phyloP scores from a whole-genome alignment of 1,284 basidiomycete species.

The Chiua sp. region DNA sequence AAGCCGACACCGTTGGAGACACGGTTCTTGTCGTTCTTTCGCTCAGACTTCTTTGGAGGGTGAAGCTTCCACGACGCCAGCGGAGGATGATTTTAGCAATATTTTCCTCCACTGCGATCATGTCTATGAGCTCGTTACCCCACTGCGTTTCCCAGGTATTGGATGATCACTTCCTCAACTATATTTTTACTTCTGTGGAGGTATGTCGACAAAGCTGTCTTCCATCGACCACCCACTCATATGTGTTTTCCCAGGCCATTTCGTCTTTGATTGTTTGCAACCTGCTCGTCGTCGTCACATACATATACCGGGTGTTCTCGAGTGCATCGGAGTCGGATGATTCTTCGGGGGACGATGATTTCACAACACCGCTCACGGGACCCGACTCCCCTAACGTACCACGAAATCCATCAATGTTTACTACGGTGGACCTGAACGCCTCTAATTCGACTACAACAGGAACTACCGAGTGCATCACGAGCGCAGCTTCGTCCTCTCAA shows the following conservation, averaged over 20 bases:
- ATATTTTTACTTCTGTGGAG: slow-evolving; percentile 7
- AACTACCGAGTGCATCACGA: not conserved
- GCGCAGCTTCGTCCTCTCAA: not conserved
- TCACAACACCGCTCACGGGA: not conserved
- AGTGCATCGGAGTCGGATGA: slow-evolving; percentile 1
- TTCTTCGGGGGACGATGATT: slow-evolving; percentile 17
- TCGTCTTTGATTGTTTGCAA: slow-evolving; percentile 15
- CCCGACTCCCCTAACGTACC: not conserved
- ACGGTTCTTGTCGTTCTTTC: slow-evolving; percentile 13
- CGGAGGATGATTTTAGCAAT: slow-evolving; percentile 20
- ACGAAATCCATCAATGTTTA: not conserved
- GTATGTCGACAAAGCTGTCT: slow-evolving; percentile 2
- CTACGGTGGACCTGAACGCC: slow-evolving; percentile 1
- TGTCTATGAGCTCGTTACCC: slow-evolving; percentile 14
- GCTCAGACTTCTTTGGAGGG: slow-evolving; percentile 18
- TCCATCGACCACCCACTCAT: not conserved
- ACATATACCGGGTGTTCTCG: slow-evolving; percentile 3
- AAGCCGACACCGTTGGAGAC: slow-evolving; percentile 9
- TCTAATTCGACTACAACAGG: not conserved
- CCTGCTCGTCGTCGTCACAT: slow-evolving; percentile 16
- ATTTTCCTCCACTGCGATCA: slow-evolving; percentile 15
- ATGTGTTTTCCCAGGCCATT: not conserved
- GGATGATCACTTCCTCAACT: no score
- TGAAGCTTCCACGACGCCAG: slow-evolving; percentile 19
- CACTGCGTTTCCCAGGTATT: slow-evolving; percentile 1